Evolutionary conservation across 768 basidiomycete genomes (phyloP).

Genomic region (Termitomyces heimii): DNA sequence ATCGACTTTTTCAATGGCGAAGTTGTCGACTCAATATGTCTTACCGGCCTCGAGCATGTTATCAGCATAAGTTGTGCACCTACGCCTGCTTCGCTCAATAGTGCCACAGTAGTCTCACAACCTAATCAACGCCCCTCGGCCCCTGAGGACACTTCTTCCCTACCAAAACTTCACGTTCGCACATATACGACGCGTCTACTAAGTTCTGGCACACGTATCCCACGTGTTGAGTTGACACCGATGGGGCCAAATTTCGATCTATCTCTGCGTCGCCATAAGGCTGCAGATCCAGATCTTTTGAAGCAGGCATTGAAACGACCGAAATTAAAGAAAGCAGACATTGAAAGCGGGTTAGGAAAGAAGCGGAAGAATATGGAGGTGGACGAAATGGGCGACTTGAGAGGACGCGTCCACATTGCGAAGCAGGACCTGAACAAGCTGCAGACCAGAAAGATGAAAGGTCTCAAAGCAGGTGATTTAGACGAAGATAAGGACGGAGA

Average conservation of each 20-base stretch:
- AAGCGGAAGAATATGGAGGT: conserved; percentile 93
- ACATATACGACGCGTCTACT: conserved; percentile 75
- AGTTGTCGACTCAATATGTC: conserved; percentile 74
- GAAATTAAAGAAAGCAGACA: conserved; percentile 83
- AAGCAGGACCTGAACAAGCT: conserved; percentile 84
- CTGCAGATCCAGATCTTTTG: conserved; percentile 72
- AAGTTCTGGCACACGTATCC: conserved; percentile 72
- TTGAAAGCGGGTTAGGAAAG: conserved; percentile 86
- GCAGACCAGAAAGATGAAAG: conserved; percentile 97
- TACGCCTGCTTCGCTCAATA: conserved; percentile 48
- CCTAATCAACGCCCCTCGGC: conserved; percentile 17
- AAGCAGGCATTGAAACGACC: conserved; percentile 79
- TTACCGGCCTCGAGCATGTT: conserved; percentile 82
- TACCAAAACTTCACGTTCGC: conserved; percentile 87
- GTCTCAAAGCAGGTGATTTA: conserved; percentile 48
- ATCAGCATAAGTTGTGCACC: conserved; percentile 78
- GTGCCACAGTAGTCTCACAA: conserved; percentile 24
- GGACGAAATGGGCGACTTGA: conserved; percentile 96
- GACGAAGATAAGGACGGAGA: conserved; percentile 18
- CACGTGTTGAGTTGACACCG: conserved; percentile 74
- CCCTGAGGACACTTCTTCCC: conserved; percentile 33
- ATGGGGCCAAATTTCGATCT: conserved; percentile 94
- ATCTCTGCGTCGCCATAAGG: conserved; percentile 63
- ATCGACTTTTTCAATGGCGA: conserved; percentile 90
- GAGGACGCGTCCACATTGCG: conserved; percentile 84